Evolutionary conservation across 108 stramenopile species (phyloP).

Genomic region (Schizochytrium sp.): DNA sequence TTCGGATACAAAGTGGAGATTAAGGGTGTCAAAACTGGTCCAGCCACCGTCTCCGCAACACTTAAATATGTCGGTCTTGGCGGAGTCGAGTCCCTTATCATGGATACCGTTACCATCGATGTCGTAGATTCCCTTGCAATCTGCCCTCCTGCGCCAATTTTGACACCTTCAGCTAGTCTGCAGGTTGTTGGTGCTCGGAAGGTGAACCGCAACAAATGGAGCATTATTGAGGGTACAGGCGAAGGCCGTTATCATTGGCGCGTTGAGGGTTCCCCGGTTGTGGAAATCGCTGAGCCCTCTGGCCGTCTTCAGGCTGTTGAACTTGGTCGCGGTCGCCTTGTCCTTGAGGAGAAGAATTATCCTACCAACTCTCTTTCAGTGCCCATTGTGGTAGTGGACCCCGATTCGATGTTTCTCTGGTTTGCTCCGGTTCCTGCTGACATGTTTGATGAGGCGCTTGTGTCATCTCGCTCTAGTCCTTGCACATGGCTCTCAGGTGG

Average conservation of each 20-base stretch:
- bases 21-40: background rate
- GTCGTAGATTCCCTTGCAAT: background rate
- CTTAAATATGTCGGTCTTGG: conserved; percentile 2
- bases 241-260: conserved; percentile 33
- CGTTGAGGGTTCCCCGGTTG: background rate
- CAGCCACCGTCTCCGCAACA: background rate
- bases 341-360: background rate
- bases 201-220: background rate
- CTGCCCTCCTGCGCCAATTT: conserved; percentile 43
- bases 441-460: background rate
- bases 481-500: conserved; percentile 33
- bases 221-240: background rate
- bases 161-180: background rate
- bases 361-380: conserved; percentile 22
- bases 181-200: background rate
- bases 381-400: conserved; percentile 30
- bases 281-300: background rate
- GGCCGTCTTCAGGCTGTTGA: background rate
- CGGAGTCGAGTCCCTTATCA: background rate
- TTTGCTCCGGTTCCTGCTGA: conserved; percentile 20
- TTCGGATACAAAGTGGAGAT: conserved; percentile 36
- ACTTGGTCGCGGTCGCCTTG: background rate
- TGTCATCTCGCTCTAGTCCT: background rate
- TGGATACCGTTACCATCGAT: background rate
- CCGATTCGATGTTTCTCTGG: background rate